Evolutionary conservation across 2,329 filamentous ascomycete genomes (phyloP), one percentile per base, ranked within the genome.

Genomic region (Claviceps paspali): DNA sequence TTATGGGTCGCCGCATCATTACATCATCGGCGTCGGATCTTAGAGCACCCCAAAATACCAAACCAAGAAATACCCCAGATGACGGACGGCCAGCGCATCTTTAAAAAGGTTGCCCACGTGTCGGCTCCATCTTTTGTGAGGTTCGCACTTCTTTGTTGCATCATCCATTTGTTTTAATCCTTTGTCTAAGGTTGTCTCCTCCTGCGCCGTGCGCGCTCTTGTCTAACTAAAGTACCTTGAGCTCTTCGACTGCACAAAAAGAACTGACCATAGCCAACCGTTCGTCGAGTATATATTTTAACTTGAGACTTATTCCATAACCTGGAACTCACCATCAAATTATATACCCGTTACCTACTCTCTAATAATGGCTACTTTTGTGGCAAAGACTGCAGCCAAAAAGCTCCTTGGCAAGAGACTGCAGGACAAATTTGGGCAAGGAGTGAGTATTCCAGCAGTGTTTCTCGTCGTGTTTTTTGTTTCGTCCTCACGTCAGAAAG

Each of bases 391-490:
- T 40, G 60, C 76, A 30, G 63, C 62, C 44, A 71, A 70, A 51
- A 73, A 63, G 52, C 64, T 78, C 27, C 54, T 79, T 36, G 66
- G 67, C 30, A 74, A 78, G 52, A 63, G 60, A 11, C 42, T 68
- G 6, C 53, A 65, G 40, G 77, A 77, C 50, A 72, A 72, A 43
- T 73, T 73, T 45, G 73, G 72, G 39, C 61, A 61, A 47, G 69
- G 68, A 53, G 70, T 73, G 58, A 42, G 56, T 39, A 29, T 31
- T 26, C 28, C 30, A 23, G 22, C 19, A 29, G 18, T 23, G 9
- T 28, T 36, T 29, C 26, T 29, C 4, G 4, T 11, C n/a, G 2
- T 23, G 18, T 8, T 11, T 21, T 8, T 7, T 12, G 12, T 29
- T 14, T 29, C 8, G 8, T 15, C 30, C n/a, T 33, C 12, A 3